phyloP scores from a whole-genome alignment of 805 yeast species.

The Zygoascus bituminiphila region DNA sequence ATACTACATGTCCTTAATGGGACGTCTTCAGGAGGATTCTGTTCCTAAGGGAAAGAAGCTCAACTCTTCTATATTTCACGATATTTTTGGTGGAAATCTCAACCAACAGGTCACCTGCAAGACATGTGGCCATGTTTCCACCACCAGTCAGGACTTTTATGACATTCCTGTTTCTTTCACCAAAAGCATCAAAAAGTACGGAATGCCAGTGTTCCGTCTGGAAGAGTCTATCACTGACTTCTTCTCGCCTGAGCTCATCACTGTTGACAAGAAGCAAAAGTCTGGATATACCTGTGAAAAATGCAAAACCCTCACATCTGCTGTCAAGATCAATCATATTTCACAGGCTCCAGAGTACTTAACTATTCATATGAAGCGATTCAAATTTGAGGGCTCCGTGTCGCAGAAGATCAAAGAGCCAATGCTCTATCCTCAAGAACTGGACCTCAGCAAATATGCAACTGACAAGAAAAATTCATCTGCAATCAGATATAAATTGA shows the following conservation, averaged over 20 bases:
- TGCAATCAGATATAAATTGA: conserved; percentile 54
- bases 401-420: conserved; percentile 76
- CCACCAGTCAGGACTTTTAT: conserved; percentile 87
- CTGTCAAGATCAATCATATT: conserved; percentile 66
- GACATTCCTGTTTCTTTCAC: conserved; percentile 80
- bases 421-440: conserved; percentile 67
- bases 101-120: conserved; percentile 80
- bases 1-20: conserved; percentile 85
- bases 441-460: conserved; percentile 59
- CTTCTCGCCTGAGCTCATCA: conserved; percentile 73
- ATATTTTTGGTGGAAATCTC: conserved; percentile 86
- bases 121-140: conserved; percentile 71
- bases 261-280: conserved; percentile 40
- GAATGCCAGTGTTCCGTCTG: conserved; percentile 34
- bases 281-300: conserved; percentile 75
- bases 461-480: not conserved
- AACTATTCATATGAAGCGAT: conserved; percentile 80
- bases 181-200: conserved; percentile 35
- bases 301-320: conserved; percentile 70
- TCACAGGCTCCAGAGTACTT: conserved; percentile 82
- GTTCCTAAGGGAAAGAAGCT: conserved; percentile 86
- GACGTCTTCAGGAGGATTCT: conserved; percentile 83
- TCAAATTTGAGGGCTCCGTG: conserved; percentile 59
- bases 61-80: conserved; percentile 75
- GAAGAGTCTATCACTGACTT: conserved; percentile 71